Conservation (phyloP, 1,284 basidiomycete species). For the Sparassis latifolia region DNA sequence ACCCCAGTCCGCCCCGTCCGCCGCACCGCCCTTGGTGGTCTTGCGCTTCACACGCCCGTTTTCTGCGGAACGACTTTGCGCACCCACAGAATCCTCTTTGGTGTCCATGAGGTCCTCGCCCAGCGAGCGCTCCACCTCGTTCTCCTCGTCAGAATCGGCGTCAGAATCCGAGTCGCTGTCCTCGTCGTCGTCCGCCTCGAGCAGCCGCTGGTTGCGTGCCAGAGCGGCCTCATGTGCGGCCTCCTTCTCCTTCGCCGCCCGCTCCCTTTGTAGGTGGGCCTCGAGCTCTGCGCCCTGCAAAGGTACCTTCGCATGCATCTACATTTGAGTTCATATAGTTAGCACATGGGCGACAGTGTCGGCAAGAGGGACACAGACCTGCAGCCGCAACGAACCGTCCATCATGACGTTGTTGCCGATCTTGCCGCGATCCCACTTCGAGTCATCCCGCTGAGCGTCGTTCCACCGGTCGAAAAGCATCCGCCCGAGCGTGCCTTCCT, state of each 20-base stretch:
- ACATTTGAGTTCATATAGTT: background rate
- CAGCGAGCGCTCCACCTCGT: constrained; percentile 60
- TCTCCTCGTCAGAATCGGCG: constrained; percentile 56
- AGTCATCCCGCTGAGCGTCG: constrained; percentile 63
- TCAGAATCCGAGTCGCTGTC: constrained; percentile 60
- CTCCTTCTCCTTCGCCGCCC: constrained; percentile 77
- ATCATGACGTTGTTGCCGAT: constrained; percentile 82
- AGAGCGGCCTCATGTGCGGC: constrained; percentile 83
- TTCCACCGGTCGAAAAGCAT: constrained; percentile 88
- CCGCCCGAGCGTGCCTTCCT: constrained; percentile 76
- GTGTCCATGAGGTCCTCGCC: constrained; percentile 45
- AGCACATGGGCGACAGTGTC: background rate
- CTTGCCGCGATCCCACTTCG: constrained; percentile 83
- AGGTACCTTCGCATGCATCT: constrained; percentile 88
- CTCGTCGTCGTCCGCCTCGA: constrained; percentile 83
- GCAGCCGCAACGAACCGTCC: constrained; percentile 60
- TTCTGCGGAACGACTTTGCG: background rate
- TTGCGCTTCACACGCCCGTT: constrained; percentile 28
- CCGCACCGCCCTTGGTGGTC: constrained; percentile 33
- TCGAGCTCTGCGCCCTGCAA: constrained; percentile 85
- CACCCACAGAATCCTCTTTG: constrained; percentile 20
- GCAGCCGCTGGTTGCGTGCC: constrained; percentile 79
- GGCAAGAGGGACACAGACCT: constrained; percentile 33
- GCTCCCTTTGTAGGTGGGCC: constrained; percentile 72
- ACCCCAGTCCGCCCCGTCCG: constrained; percentile 59